Evolutionary conservation across 495 filamentous ascomycete genomes (phyloP), one percentile per base, ranked within the genome.

Genomic region (Immersiella caudata): DNA sequence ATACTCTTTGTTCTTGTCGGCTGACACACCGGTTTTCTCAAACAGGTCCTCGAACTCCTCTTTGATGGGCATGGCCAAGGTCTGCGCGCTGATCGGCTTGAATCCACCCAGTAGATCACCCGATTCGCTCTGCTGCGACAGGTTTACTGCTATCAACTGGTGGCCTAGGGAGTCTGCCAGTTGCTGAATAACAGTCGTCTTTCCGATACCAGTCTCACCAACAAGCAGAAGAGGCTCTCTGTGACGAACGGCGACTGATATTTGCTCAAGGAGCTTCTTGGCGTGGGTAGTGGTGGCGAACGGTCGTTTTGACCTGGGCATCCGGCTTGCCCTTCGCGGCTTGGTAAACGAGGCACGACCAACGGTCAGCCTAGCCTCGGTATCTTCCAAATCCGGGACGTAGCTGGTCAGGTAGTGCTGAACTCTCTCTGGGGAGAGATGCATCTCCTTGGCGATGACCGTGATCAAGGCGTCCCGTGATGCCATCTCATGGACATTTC

Each of bases 201-300:
- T 99, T 72, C 96, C 96, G 59, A 95, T 97, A 79, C 96, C 96
- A 2, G 96, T 99, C 79, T 99, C 96, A 68, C 96, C 96, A 46
- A 99, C 95, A 60, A 99, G 87, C 27, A 99, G 79, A 9, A 96
- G 86, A 1, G 96, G 95, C 73, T 99, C 96, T 4, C 87, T 85
- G 76, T 93, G 88, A 65, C 90, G 87, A 16, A 97, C 85, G 1
- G 93, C 89, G 29, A 90, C 88, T 6, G 90, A 89, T 66, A 97
- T 89, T 75, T 94, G 91, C 73, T 99, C 95, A 68, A 98, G 79
- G 11, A 92, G 76, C 62, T 89, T 80, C 60, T 86, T 83, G 0
- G 89, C 90, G 73, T 92, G 89, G 24, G 80, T 84, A n/a, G 90
- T 93, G 18, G 84, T 89, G 20, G 92, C 90, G 68, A 94, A 94